Percentiles rank a stretch among this genome's conserved stretches.
Evolutionary conservation across 75 land plant species (phyloP).

Genomic region (Picea glauca): DNA sequence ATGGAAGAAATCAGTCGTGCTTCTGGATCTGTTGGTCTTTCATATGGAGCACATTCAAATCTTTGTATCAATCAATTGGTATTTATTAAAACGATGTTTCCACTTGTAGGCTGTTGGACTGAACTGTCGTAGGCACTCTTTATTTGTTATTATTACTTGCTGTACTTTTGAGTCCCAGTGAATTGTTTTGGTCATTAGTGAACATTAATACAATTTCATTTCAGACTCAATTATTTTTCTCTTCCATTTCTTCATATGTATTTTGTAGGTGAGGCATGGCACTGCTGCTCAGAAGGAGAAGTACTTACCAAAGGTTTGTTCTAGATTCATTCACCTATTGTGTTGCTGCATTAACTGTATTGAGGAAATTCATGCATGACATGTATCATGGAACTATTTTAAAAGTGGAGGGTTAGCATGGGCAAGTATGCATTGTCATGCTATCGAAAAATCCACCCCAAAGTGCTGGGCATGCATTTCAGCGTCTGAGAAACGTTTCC

Average conservation of each 20-base stretch:
- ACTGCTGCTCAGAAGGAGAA: slow-evolving; percentile 78
- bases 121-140: neutral
- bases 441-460: no score
- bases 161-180: no score
- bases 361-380: neutral
- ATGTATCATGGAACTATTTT: neutral
- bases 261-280: slow-evolving; percentile 86
- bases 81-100: slow-evolving; percentile 10
- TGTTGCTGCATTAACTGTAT: neutral
- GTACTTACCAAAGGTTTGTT: slow-evolving; percentile 87
- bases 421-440: neutral
- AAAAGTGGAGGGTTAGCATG: neutral
- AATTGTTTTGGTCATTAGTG: neutral
- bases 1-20: slow-evolving; percentile 99
- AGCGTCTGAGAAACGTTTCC: no score
- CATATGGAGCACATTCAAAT: slow-evolving; percentile 99
- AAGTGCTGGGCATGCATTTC: no score
- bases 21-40: slow-evolving; percentile 95
- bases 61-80: slow-evolving; percentile 98
- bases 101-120: slow-evolving; percentile 2
- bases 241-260: neutral
- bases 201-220: neutral
- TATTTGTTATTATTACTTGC: no score
- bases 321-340: neutral
- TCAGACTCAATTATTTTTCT: neutral